Conservation (phyloP, 75 land plant genomes). For the Cryptomeria japonica region DNA sequence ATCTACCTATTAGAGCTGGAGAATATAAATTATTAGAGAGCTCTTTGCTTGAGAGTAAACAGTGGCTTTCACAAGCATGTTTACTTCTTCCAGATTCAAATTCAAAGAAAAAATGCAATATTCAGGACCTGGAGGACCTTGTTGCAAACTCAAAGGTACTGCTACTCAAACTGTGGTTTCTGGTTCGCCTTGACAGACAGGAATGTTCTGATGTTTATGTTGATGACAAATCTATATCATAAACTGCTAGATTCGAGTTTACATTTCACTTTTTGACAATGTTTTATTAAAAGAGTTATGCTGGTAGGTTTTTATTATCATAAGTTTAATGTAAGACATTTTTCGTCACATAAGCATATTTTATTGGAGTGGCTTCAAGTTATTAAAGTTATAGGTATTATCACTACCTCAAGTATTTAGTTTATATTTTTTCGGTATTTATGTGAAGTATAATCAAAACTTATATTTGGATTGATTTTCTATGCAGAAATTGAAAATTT, state of each 20-base stretch:
- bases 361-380: not conserved
- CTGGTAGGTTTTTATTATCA: not conserved
- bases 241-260: not conserved
- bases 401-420: not conserved
- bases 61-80: conserved; percentile 3
- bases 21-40: conserved; percentile 14
- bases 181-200: not conserved
- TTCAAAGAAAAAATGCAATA: conserved; percentile 4
- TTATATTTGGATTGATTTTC: not conserved
- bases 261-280: not conserved
- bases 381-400: not conserved
- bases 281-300: not conserved
- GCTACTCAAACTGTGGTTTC: not conserved
- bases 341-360: not conserved
- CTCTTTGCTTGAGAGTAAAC: conserved; percentile 2
- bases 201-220: not conserved
- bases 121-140: conserved; percentile 8
- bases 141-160: not conserved
- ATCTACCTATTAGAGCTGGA: conserved; percentile 7
- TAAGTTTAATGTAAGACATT: not conserved
- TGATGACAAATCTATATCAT: not conserved
- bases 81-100: not conserved
- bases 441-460: not conserved
- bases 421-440: not conserved
- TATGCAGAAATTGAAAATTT: conserved; percentile 10